phyloP scores from a whole-genome alignment of 2,329 filamentous ascomycete genomes.

The Fusarium pininemorale region DNA sequence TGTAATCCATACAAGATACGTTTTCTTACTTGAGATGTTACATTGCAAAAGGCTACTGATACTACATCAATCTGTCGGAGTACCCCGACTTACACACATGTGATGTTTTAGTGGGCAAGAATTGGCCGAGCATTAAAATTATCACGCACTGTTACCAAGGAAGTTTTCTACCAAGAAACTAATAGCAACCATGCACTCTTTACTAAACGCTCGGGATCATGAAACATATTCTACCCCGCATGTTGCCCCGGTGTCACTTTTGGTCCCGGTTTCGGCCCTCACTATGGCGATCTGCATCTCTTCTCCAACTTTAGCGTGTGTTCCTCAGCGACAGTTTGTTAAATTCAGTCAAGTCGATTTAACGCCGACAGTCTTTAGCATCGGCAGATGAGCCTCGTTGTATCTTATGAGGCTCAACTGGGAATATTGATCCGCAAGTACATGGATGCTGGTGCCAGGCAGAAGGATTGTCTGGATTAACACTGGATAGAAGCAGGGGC shows the following conservation, averaged over 20 bases:
- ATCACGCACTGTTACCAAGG: not conserved
- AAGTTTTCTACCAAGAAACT: not conserved
- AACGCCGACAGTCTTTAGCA: not conserved
- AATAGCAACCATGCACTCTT: not conserved
- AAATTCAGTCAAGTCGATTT: not conserved
- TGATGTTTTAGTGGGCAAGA: not conserved
- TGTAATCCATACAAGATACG: not conserved
- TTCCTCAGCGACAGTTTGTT: not conserved
- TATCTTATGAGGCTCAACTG: not conserved
- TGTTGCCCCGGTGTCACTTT: not conserved
- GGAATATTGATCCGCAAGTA: not conserved
- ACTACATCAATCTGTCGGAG: not conserved
- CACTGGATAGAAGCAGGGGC: not conserved
- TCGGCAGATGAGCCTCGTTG: not conserved
- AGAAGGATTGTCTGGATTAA: not conserved
- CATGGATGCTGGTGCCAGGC: not conserved
- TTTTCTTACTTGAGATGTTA: not conserved
- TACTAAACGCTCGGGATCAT: not conserved
- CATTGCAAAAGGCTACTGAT: not conserved
- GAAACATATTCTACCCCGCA: not conserved
- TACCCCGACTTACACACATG: not conserved
- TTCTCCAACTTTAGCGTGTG: not conserved
- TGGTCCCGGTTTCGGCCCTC: not conserved
- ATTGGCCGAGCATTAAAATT: not conserved
- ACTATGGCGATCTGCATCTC: not conserved